These are phyloP conservation scores for Thielaviopsis ethacetica DNA, from an alignment of 2,329 filamentous ascomycete genomes.

Conservation along the genomic window DNA sequence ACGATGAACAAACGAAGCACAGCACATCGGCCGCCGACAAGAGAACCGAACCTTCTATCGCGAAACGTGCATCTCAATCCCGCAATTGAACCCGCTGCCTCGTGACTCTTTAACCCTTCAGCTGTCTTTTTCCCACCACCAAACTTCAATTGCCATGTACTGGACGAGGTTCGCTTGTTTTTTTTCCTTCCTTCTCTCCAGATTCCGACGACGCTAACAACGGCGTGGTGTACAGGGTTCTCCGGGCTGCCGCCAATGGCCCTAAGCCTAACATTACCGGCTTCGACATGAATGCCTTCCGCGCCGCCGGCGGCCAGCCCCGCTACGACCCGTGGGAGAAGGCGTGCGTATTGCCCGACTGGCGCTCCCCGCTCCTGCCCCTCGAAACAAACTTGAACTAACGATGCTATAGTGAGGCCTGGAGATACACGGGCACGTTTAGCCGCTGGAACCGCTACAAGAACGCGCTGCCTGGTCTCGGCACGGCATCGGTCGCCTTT, in stretches of 20 bases:
- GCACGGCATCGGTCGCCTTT: slow-evolving; percentile 84
- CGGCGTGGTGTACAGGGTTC: slow-evolving; percentile 19
- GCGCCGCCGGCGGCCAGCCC: slow-evolving; percentile 47
- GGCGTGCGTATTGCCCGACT: slow-evolving; percentile 31
- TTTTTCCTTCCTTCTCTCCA: not conserved
- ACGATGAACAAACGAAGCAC: not conserved
- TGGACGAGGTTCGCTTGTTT: not conserved
- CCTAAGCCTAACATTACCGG: slow-evolving; percentile 67
- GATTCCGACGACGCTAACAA: not conserved
- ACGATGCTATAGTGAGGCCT: slow-evolving; percentile 55
- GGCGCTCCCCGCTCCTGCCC: too few relatives aligned
- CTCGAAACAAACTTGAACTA: not conserved
- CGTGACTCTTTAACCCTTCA: not conserved
- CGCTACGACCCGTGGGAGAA: slow-evolving; percentile 52
- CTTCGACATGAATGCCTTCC: slow-evolving; percentile 75
- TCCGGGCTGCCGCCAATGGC: slow-evolving; percentile 34
- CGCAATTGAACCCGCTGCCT: not conserved
- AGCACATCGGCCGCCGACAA: not conserved
- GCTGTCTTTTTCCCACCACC: not conserved
- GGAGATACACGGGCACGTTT: slow-evolving; percentile 85
- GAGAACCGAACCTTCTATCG: not conserved
- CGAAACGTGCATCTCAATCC: not conserved
- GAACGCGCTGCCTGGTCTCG: slow-evolving; percentile 72
- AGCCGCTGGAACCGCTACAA: slow-evolving; percentile 80
- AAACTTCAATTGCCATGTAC: not conserved